Conservation (phyloP, 2,329 filamentous ascomycete genomes). For the Sporothrix luriei region DNA sequence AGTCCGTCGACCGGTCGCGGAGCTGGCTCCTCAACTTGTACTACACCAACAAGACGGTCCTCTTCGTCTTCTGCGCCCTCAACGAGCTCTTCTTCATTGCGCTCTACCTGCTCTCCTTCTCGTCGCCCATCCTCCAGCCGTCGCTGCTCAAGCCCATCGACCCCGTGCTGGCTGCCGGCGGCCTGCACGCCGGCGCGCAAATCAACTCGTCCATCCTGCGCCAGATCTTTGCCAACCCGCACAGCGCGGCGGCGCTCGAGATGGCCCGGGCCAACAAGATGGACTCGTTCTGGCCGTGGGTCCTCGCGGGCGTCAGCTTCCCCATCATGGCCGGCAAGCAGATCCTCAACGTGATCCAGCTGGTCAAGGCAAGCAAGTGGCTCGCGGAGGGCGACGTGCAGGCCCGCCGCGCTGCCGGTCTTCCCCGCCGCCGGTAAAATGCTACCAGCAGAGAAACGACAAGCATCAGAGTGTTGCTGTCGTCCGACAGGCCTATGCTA, state of each 20-base stretch:
- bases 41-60: constrained; percentile 94
- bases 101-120: constrained; percentile 96
- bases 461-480: constrained; percentile 30
- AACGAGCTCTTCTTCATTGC: constrained; percentile 99
- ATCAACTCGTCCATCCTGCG: constrained; percentile 69
- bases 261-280: constrained; percentile 93
- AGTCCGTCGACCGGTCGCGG: constrained; percentile 85
- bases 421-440: constrained; percentile 47
- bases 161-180: constrained; percentile 45
- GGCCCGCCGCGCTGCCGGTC: constrained; percentile 59
- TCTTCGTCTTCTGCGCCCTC: constrained; percentile 85
- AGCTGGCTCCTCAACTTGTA: constrained; percentile 92
- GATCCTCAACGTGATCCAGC: constrained; percentile 88
- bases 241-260: constrained; percentile 90
- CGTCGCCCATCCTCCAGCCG: constrained; percentile 83
- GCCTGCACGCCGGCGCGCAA: constrained; percentile 67
- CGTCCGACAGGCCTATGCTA: background rate
- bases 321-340: constrained; percentile 93
- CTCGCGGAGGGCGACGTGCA: constrained; percentile 86
- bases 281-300: constrained; percentile 64
- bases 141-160: constrained; percentile 68
- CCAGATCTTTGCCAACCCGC: constrained; percentile 82
- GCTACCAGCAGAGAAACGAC: constrained; percentile 42
- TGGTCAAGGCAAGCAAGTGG: constrained; percentile 90
- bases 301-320: constrained; percentile 76